Conservation (phyloP, 2,329 filamentous ascomycete species). For the Volutella citrinella region DNA sequence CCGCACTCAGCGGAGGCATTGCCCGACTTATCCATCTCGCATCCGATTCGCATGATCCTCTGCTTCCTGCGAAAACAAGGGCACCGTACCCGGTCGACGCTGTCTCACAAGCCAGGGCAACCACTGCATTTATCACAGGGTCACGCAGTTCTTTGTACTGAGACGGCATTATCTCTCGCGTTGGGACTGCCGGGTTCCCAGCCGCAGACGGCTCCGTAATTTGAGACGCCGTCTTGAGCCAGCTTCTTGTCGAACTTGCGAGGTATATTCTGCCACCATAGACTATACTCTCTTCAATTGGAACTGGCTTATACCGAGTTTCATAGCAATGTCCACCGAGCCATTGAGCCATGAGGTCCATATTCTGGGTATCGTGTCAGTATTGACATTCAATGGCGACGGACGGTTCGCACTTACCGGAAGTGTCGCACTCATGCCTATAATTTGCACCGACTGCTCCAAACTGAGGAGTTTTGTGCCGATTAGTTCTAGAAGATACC, state of each 20-base stretch:
- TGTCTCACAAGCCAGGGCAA: conserved; percentile 67
- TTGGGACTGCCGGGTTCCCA: conserved; percentile 36
- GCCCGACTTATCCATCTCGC: conserved; percentile 66
- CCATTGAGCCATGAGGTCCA: conserved; percentile 66
- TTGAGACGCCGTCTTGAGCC: conserved; percentile 57
- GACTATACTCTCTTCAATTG: conserved; percentile 71
- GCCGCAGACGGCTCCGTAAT: conserved; percentile 36
- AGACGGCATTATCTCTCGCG: conserved; percentile 53
- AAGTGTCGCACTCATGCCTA: conserved; percentile 79
- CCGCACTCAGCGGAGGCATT: conserved; percentile 50
- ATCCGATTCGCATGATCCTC: conserved; percentile 63
- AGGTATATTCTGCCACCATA: conserved; percentile 67
- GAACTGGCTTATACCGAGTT: conserved; percentile 71
- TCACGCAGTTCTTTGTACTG: conserved; percentile 60
- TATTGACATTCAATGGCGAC: too few species aligned
- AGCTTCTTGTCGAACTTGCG: conserved; percentile 50
- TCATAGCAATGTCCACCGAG: conserved; percentile 68
- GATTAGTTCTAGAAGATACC: conserved; percentile 72
- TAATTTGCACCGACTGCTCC: conserved; percentile 64
- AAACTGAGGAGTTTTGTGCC: conserved; percentile 70
- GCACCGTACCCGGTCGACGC: conserved; percentile 66
- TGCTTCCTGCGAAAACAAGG: conserved; percentile 71
- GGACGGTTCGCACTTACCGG: conserved; percentile 47
- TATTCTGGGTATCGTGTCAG: too few species aligned
- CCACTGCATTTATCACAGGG: conserved; percentile 65